phyloP scores from a whole-genome alignment of 306 rosid genomes.

The Alnus rubra region DNA sequence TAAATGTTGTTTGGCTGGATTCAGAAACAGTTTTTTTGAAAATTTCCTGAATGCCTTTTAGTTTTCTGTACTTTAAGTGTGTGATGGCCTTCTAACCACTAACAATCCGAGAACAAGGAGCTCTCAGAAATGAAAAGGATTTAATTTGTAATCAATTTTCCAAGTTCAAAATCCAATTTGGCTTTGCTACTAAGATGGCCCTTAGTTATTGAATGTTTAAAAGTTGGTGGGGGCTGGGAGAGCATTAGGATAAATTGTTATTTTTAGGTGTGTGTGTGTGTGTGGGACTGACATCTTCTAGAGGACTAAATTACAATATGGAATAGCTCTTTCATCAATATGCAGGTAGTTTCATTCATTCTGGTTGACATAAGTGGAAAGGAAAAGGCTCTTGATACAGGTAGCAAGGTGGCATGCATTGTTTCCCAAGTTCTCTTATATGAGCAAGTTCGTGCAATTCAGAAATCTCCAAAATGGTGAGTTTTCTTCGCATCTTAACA shows the following conservation, averaged over 20 bases:
- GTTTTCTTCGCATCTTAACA: not conserved
- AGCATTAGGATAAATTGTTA: no score
- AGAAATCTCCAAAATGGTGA: conserved; percentile 73
- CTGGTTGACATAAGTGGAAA: conserved; percentile 82
- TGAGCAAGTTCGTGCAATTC: conserved; percentile 74
- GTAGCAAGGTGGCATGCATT: conserved; percentile 86
- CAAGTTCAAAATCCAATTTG: no score
- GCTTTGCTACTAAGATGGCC: no score
- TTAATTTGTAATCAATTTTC: no score
- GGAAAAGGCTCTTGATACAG: conserved; percentile 83
- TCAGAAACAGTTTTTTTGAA: not conserved
- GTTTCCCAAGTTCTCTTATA: conserved; percentile 76
- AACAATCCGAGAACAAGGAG: not conserved
- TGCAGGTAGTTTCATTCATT: conserved; percentile 70
- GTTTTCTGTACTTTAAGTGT: not conserved
- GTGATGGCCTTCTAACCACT: not conserved
- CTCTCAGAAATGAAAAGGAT: not conserved
- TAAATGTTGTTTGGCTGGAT: not conserved
- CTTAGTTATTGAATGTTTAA: no score
- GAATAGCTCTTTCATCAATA: conserved; percentile 22
- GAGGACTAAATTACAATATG: not conserved
- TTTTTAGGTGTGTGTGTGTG: no score
- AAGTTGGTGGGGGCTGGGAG: no score
- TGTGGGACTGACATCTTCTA: not conserved
- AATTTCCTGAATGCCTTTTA: not conserved